These are phyloP conservation scores for Spinacia oleracea DNA, from an alignment of 179 eudicot genomes.

Conservation along the genomic window DNA sequence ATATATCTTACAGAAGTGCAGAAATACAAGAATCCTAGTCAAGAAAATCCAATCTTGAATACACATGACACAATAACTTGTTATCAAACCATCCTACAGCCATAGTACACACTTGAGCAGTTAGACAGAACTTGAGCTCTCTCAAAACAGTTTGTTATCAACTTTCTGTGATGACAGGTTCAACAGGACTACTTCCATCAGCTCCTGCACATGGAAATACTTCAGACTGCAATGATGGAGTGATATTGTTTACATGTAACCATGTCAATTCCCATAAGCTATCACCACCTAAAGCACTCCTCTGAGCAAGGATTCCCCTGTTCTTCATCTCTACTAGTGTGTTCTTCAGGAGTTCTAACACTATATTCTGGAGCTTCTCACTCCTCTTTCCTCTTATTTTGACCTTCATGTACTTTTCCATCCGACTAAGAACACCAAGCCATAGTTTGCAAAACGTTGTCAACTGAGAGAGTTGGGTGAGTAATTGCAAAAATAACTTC, in stretches of 20 bases:
- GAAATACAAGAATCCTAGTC: constrained; percentile 3
- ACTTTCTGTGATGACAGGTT: constrained; percentile 26
- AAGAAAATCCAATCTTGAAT: constrained; percentile 14
- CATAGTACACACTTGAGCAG: too few relatives aligned
- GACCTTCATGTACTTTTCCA: constrained; percentile 68
- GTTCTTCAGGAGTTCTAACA: constrained; percentile 58
- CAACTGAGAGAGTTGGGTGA: constrained; percentile 49
- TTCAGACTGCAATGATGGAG: constrained; percentile 61
- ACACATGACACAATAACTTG: constrained; percentile 6
- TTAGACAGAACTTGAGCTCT: constrained; percentile 2
- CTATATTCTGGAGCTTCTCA: constrained; percentile 68
- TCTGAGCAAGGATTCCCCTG: constrained; percentile 49
- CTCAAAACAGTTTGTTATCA: constrained; percentile 12
- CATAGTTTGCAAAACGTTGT: constrained; percentile 60
- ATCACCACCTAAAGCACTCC: constrained; percentile 60
- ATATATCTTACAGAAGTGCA: constrained; percentile 4
- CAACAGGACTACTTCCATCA: constrained; percentile 21
- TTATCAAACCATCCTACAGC: neutral
- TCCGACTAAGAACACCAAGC: constrained; percentile 57
- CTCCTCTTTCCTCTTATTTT: constrained; percentile 59
- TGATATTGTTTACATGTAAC: constrained; percentile 67
- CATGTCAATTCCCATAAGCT: constrained; percentile 82
- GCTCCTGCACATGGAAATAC: constrained; percentile 49
- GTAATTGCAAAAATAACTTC: constrained; percentile 55
- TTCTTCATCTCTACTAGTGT: constrained; percentile 57